Conservation (phyloP, 106 monocot genomes). For the Amphibolis antarctica region DNA sequence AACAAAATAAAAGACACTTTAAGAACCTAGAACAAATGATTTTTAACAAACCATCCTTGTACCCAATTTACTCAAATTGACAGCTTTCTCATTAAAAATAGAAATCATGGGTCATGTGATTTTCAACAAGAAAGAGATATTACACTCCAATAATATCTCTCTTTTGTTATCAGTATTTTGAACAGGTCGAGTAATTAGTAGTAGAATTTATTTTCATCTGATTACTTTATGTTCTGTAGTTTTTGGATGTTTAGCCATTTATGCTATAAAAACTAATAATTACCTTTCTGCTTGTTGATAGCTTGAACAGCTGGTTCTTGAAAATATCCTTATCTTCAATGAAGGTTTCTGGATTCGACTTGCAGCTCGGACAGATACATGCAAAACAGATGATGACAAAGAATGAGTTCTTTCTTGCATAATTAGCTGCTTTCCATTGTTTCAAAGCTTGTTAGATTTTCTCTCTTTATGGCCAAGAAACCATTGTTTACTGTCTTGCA, state of each 20-base stretch:
- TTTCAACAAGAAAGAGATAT: too few species aligned
- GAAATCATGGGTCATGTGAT: too few species aligned
- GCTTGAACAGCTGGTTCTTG: constrained; percentile 85
- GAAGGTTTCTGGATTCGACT: constrained; percentile 86
- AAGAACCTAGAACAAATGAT: too few species aligned
- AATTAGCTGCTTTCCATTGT: constrained; percentile 5
- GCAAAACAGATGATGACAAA: constrained; percentile 96
- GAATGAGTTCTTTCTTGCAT: constrained; percentile 60
- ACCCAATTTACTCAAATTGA: too few species aligned
- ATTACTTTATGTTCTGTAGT: neutral
- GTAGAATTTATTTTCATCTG: neutral
- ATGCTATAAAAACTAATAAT: neutral
- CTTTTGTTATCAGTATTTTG: too few species aligned
- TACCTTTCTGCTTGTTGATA: constrained; percentile 11
- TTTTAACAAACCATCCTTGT: too few species aligned
- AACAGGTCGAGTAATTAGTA: too few species aligned
- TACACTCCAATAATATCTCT: too few species aligned
- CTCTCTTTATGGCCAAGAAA: neutral
- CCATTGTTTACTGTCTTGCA: neutral
- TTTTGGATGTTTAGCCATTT: constrained; percentile 2
- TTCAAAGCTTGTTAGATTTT: neutral
- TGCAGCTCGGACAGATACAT: constrained; percentile 80
- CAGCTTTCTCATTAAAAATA: too few species aligned
- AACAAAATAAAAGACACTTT: too few species aligned
- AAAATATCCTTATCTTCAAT: constrained; percentile 73